Evolutionary conservation across 1,284 basidiomycete genomes (phyloP).

Genomic region (Thecaphora thlaspeos): DNA sequence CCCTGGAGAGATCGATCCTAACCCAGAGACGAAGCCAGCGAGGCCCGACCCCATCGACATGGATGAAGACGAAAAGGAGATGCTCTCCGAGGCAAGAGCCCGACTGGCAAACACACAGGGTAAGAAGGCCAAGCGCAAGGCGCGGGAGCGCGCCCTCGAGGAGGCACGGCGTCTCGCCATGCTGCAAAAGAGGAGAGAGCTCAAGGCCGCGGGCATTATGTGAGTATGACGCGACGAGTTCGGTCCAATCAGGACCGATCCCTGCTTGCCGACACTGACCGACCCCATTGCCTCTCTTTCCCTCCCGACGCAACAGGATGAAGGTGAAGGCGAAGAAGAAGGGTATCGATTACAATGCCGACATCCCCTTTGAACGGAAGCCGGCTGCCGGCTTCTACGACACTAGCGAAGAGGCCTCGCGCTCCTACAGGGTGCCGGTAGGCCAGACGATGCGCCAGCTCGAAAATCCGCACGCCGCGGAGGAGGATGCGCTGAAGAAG

Average conservation of each 20-base stretch:
- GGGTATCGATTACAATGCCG: conserved; percentile 99
- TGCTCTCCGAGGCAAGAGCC: conserved; percentile 97
- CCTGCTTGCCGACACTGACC: conserved; percentile 1
- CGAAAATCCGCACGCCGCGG: conserved; percentile 69
- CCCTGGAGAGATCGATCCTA: conserved; percentile 96
- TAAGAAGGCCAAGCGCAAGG: conserved; percentile 98
- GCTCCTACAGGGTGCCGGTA: conserved; percentile 79
- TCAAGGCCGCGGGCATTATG: conserved; percentile 98
- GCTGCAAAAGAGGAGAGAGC: conserved; percentile 94
- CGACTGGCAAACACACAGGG: conserved; percentile 98
- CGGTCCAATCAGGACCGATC: too few relatives aligned
- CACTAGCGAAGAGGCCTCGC: conserved; percentile 89
- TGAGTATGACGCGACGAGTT: too few relatives aligned
- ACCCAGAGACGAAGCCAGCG: conserved; percentile 97
- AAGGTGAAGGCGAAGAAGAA: conserved; percentile 83
- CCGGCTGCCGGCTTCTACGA: conserved; percentile 95
- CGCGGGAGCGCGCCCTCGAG: conserved; percentile 77
- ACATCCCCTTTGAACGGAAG: conserved; percentile 98
- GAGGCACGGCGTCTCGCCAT: conserved; percentile 92
- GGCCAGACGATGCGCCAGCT: conserved; percentile 72
- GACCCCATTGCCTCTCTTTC: background rate
- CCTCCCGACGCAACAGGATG: conserved; percentile 50
- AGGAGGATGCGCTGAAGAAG: conserved; percentile 63
- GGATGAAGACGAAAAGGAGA: conserved; percentile 99
- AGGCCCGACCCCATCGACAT: conserved; percentile 99